Percentiles rank a stretch among this genome's conserved stretches.
Evolutionary conservation across 192 early-diverging fungal species (phyloP).

Genomic region (Coemansia sp.): DNA sequence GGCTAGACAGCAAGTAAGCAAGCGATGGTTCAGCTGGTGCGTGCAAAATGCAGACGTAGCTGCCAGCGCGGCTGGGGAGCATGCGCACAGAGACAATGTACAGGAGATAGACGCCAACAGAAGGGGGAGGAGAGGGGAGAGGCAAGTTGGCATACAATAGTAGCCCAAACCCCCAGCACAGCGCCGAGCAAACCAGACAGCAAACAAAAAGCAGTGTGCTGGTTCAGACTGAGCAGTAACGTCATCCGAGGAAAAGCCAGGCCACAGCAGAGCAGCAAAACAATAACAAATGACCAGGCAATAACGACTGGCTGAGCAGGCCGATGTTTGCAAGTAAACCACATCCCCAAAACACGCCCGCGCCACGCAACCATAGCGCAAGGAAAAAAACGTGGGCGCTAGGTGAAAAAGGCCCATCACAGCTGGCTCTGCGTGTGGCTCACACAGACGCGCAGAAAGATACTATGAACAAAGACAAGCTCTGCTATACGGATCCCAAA

Average conservation of each 20-base stretch:
- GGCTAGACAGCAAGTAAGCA: too few relatives aligned
- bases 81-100: not conserved
- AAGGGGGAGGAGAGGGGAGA: not conserved
- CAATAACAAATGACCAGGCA: not conserved
- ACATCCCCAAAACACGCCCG: not conserved
- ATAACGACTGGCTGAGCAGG: not conserved
- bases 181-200: not conserved
- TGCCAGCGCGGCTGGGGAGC: not conserved
- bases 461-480: too few relatives aligned
- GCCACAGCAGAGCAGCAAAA: not conserved
- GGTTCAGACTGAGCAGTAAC: too few relatives aligned
- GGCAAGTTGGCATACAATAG: not conserved
- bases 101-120: not conserved
- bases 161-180: not conserved
- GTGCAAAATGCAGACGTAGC: not conserved
- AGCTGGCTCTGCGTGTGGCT: too few relatives aligned
- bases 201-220: not conserved
- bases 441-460: too few relatives aligned
- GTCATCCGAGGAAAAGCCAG: too few relatives aligned
- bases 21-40: not conserved
- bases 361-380: too few relatives aligned
- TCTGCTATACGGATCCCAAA: too few relatives aligned
- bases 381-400: too few relatives aligned
- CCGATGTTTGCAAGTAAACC: not conserved
- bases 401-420: too few relatives aligned